Base-by-base conservation (phyloP, 306 rosid genomes). In the Coriaria nepalensis region DNA sequence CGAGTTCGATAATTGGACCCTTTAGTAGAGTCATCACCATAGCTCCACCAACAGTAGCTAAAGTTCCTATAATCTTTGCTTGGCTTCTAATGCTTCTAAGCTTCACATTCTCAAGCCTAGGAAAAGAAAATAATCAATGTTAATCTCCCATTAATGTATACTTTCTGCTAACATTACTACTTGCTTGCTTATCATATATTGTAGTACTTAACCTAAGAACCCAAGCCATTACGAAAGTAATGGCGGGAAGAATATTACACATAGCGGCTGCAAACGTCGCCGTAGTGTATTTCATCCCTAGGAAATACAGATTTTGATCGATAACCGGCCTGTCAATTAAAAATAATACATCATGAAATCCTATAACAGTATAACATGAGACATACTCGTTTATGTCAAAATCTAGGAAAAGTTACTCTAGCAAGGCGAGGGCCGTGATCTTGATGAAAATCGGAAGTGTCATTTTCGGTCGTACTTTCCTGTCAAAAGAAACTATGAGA, bases 11-110 rank as follows among this genome's bases (percentile, higher is more conserved):
- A 40, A 62, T 61, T 0, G 94, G 87, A 13, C 96, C 94, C 66
- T 80, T 87, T 74, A 78, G 83, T 1, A 83, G 29, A 29, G 93
- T 81, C 94, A 87, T 78, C 1, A 83, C 6, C 73, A 78, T 10
- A 5, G 93, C 75, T 6, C 93, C 86, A 37, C 4, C 70, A 14
- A 86, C 72, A 7, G 77, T 76, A 35, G 74, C 73, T 13, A 68
- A 8, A 4, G 75, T 73, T 38, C 79, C 75, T 9, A 68, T 52
- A 32, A 73, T 52, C 55, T 71, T 61, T 1, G 75, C 82, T 40
- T 64, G 72, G 44, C 78, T 54, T 7, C 77, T 49, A 32, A 43
- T 35, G 35, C 64, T 56, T 49, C 13, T 71, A 4, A 76, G 39
- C 43, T 64, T 67, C 6, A 76, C 43, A 5, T 33, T 41, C 47